phyloP scores from a whole-genome alignment of 371 early-diverging fungal genomes.

The Globomyces sp. region DNA sequence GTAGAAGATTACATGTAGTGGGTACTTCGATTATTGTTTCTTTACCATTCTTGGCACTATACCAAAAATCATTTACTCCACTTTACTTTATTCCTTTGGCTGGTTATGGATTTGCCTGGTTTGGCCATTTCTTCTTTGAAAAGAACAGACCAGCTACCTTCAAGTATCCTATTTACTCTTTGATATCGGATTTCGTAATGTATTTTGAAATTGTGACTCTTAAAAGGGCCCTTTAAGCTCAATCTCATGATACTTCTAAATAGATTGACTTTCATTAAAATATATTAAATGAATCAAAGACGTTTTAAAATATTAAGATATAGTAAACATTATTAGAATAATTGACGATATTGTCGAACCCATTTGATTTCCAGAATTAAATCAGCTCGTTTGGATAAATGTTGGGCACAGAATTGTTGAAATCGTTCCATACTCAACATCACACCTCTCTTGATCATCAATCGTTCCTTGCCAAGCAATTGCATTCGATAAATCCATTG shows the following conservation, averaged over 20 bases:
- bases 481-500: slow-evolving; percentile 38
- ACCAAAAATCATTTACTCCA: background rate
- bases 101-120: slow-evolving; percentile 64
- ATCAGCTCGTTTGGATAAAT: slow-evolving; percentile 18
- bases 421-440: background rate
- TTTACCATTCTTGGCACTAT: slow-evolving; percentile 13
- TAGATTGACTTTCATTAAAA: too few species aligned
- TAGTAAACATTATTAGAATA: too few species aligned
- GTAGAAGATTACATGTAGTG: slow-evolving; percentile 56
- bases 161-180: slow-evolving; percentile 61
- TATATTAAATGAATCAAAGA: too few species aligned
- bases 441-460: slow-evolving; percentile 16
- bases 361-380: slow-evolving; percentile 17
- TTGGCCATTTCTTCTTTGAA: slow-evolving; percentile 67
- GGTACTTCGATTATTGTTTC: slow-evolving; percentile 35
- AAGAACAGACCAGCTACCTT: slow-evolving; percentile 67
- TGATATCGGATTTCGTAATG: slow-evolving; percentile 62
- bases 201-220: slow-evolving; percentile 52
- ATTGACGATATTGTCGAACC: background rate
- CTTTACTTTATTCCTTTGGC: slow-evolving; percentile 13
- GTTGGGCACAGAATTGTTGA: background rate
- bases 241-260: too few species aligned
- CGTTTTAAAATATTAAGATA: too few species aligned
- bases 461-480: slow-evolving; percentile 27
- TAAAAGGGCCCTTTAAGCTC: slow-evolving; percentile 26